phyloP scores from a whole-genome alignment of 768 basidiomycete species.

The Rhodotorula diobovata region DNA sequence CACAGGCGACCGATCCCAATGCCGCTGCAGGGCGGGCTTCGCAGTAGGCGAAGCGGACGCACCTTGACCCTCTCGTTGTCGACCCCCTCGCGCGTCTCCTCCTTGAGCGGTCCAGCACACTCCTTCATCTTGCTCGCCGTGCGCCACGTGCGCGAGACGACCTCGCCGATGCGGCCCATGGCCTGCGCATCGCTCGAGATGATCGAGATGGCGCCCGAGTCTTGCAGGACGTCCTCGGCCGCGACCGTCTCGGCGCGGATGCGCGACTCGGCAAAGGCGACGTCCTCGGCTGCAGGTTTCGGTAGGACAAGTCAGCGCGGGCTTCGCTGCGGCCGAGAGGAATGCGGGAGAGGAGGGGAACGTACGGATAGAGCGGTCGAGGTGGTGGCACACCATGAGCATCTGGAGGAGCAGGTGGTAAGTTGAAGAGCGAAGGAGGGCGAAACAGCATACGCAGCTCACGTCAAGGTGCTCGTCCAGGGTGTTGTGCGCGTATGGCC shows the following conservation, averaged over 20 bases:
- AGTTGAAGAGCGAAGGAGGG: too few relatives aligned
- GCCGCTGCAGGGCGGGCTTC: too few relatives aligned
- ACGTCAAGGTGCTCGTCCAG: slow-evolving; percentile 96
- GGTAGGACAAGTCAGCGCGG: slow-evolving; percentile 26
- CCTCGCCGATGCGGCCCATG: slow-evolving; percentile 94
- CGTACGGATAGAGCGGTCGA: slow-evolving; percentile 58
- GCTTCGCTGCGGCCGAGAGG: background rate
- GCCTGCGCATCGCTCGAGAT: slow-evolving; percentile 95
- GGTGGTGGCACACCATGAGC: slow-evolving; percentile 99
- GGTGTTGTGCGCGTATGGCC: slow-evolving; percentile 85
- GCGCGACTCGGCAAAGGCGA: slow-evolving; percentile 92
- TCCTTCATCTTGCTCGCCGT: slow-evolving; percentile 93
- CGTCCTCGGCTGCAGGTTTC: slow-evolving; percentile 72
- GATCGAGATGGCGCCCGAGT: slow-evolving; percentile 83
- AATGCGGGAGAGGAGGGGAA: background rate
- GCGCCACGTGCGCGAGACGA: slow-evolving; percentile 85
- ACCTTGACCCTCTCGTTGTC: slow-evolving; percentile 92
- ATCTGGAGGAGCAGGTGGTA: slow-evolving; percentile 57
- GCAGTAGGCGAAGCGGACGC: background rate
- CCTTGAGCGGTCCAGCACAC: slow-evolving; percentile 64
- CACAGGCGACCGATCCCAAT: too few relatives aligned
- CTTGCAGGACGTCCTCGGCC: slow-evolving; percentile 74
- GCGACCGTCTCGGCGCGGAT: slow-evolving; percentile 96
- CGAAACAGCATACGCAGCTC: slow-evolving; percentile 43
- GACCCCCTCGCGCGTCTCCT: slow-evolving; percentile 60